A percentile compares a stretch with the other conserved stretches of the same genome.
phyloP scores from a whole-genome alignment of 1,284 basidiomycete species.

The Boletellus deceptivus region DNA sequence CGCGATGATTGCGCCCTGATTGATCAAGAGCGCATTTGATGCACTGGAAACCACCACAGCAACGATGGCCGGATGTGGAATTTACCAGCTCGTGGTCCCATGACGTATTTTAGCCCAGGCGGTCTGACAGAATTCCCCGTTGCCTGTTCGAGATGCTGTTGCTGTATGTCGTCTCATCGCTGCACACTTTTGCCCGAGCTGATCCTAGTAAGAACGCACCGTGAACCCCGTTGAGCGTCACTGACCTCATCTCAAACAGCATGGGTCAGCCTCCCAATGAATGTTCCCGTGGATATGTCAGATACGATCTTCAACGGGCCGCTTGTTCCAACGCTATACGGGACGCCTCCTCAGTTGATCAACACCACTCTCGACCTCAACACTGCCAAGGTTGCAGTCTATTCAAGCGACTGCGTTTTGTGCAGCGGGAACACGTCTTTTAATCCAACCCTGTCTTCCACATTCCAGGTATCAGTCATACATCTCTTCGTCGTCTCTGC shows the following conservation, averaged over 20 bases:
- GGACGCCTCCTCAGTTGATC: conserved; percentile 23
- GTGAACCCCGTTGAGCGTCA: neutral
- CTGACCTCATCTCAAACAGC: conserved; percentile 6
- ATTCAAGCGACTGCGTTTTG: conserved; percentile 22
- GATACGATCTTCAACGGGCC: conserved; percentile 16
- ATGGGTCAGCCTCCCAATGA: conserved; percentile 16
- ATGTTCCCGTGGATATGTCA: conserved; percentile 11
- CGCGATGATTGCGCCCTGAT: no score
- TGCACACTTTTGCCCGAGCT: neutral
- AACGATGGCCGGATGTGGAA: no score
- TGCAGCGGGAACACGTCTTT: conserved; percentile 21
- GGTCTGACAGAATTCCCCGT: neutral
- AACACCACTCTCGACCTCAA: conserved; percentile 21
- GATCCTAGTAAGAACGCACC: conserved; percentile 4
- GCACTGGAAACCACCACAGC: no score
- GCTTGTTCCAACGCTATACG: conserved; percentile 20
- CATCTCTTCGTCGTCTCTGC: neutral
- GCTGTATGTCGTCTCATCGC: neutral
- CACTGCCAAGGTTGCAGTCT: conserved; percentile 14
- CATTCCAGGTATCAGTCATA: conserved; percentile 17
- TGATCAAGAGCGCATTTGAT: no score
- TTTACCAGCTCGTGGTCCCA: no score
- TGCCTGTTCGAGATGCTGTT: neutral
- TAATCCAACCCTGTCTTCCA: conserved; percentile 16
- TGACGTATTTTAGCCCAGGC: no score